Evolutionary conservation across 192 early-diverging fungal genomes (phyloP), one percentile per base, ranked within the genome.

Genomic region (Linnemannia exigua): DNA sequence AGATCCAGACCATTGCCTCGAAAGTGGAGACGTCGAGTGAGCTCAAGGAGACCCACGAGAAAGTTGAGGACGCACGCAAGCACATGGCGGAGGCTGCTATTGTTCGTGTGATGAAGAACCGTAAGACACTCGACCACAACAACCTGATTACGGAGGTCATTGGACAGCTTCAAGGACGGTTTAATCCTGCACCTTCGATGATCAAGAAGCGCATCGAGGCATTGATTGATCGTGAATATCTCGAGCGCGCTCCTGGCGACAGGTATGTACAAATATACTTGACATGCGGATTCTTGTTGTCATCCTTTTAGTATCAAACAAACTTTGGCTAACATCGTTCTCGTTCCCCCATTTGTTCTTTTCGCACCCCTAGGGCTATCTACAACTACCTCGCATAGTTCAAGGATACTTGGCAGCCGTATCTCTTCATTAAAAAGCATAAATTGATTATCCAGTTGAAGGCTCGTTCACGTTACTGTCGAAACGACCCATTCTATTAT

Each of bases 51-150:
- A 98, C 98, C 35, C 86, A 96, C 79, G 94, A 94, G 35, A 95
- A 96, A 48, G 94, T 99, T 35, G 96, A 96, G 33, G 95, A 96
- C 82, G 94, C 93, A 66, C 91, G 99, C 5, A 93, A 95, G 83
- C 96, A 98, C 76, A 93, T 97, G 82, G 92, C 97, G 1, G 99
- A 99, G 81, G 99, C 99, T 0, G 95, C 96, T 16, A 94, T 99
- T 74, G 99, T 99, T 41, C 89, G 99, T 61, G 96, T 98, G 81
- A 99, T 99, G 99, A 99, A 99, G 92, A 89, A 94, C 58, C 86
- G 97, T 50, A 98, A 97, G 88, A 87, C 88, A 46, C 90, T 99
- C 93, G 92, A 95, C 35, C 99, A 99, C 79, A 97, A 97, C 74
- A 88, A 91, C 46, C 88, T 99, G 19, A 91, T 98, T 69, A 90